Conservation (phyloP, 179 eudicot genomes). For the Amaranthus tricolor region DNA sequence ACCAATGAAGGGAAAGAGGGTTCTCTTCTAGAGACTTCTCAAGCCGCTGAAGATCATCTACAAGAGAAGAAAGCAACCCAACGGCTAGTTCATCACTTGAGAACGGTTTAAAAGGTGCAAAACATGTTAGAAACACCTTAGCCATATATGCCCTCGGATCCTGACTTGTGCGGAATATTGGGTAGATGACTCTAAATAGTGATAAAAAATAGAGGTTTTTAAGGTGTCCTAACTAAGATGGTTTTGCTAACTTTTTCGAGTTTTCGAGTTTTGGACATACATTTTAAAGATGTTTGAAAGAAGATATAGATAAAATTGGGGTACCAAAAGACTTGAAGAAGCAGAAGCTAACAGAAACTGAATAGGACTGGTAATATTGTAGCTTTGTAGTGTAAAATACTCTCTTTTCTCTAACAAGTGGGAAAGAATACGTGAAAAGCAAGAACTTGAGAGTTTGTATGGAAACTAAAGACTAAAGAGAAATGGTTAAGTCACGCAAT, state of each 20-base stretch:
- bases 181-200: neutral
- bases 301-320: conserved; percentile 20
- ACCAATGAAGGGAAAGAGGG: conserved; percentile 40
- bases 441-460: conserved; percentile 25
- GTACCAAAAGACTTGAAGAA: conserved; percentile 10
- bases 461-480: conserved; percentile 25
- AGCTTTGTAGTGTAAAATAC: conserved; percentile 44
- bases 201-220: neutral
- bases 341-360: conserved; percentile 28
- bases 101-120: conserved; percentile 22
- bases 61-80: conserved; percentile 25
- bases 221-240: neutral
- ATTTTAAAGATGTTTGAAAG: neutral
- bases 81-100: conserved; percentile 11
- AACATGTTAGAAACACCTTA: conserved; percentile 36
- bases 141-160: conserved; percentile 25
- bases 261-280: neutral
- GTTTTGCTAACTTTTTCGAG: neutral
- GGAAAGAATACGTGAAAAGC: conserved; percentile 33
- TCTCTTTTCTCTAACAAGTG: conserved; percentile 34
- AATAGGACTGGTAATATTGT: conserved; percentile 32
- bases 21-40: conserved; percentile 27
- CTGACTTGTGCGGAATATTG: neutral
- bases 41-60: conserved; percentile 31
- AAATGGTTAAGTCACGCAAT: conserved; percentile 43